phyloP scores from a whole-genome alignment of 2,329 filamentous ascomycete genomes.

The Aspergillus viridinutans region DNA sequence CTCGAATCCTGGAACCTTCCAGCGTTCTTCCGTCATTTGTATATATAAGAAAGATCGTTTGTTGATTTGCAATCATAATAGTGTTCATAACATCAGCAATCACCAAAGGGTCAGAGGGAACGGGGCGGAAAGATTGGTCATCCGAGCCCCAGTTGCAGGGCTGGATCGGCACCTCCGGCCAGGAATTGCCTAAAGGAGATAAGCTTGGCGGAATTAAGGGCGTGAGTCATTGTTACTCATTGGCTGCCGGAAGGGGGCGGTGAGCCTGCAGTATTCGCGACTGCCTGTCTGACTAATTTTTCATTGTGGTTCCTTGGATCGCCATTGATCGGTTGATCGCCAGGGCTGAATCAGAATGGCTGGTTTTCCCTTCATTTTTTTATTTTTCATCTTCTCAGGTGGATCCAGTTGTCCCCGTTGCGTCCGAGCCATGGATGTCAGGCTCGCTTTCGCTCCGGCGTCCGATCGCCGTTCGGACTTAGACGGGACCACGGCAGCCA shows the following conservation, averaged over 20 bases:
- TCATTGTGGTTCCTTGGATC: conserved; percentile 1
- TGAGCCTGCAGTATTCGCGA: conserved; percentile 4
- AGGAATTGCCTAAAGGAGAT: conserved; percentile 4
- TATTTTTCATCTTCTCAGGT: neutral
- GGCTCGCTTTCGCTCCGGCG: neutral
- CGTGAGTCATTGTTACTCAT: conserved; percentile 15
- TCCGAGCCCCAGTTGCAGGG: conserved; percentile 6
- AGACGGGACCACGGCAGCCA: conserved; percentile 5
- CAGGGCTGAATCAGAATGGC: conserved; percentile 7
- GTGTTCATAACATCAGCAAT: neutral
- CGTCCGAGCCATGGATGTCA: neutral
- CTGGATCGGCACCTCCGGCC: neutral
- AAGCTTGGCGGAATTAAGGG: conserved; percentile 4
- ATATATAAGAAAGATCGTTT: neutral
- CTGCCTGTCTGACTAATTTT: neutral
- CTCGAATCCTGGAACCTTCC: neutral
- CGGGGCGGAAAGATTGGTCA: conserved; percentile 19
- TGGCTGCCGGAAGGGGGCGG: conserved; percentile 12
- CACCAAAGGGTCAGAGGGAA: conserved; percentile 5
- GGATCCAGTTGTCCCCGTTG: neutral
- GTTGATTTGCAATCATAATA: neutral
- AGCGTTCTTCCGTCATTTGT: neutral
- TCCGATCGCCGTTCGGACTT: conserved; percentile 14
- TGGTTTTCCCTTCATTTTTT: conserved; percentile 6
- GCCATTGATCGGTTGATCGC: conserved; percentile 3